These are phyloP conservation scores for Aspergillus pseudoglaucus DNA, from an alignment of 2,329 filamentous ascomycete species.

Conservation along the genomic window DNA sequence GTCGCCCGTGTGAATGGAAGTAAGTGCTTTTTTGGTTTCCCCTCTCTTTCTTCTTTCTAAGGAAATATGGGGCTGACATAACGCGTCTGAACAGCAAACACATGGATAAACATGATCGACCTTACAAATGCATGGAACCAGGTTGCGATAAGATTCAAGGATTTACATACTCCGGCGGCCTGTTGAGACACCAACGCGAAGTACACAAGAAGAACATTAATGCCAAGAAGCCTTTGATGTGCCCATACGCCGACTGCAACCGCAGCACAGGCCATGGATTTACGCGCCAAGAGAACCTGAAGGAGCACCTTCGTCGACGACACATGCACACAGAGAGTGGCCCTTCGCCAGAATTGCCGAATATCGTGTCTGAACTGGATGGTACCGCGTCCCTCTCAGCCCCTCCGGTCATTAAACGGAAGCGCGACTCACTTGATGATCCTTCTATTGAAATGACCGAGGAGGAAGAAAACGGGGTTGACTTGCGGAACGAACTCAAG, in stretches of 20 bases:
- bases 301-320: conserved; percentile 87
- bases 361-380: conserved; percentile 24
- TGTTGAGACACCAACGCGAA: conserved; percentile 84
- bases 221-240: conserved; percentile 79
- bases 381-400: conserved; percentile 23
- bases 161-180: conserved; percentile 89
- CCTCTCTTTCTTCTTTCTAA: conserved; percentile 11
- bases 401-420: conserved; percentile 27
- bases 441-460: conserved; percentile 20
- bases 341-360: conserved; percentile 24
- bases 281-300: conserved; percentile 86
- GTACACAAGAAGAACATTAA: conserved; percentile 88
- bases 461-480: conserved; percentile 36
- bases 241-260: conserved; percentile 81
- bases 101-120: conserved; percentile 95
- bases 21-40: conserved; percentile 46
- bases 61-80: conserved; percentile 13
- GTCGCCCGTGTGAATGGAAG: conserved; percentile 90
- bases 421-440: conserved; percentile 26
- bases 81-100: conserved; percentile 62
- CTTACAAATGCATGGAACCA: conserved; percentile 76
- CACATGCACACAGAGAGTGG: conserved; percentile 53
- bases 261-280: conserved; percentile 83
- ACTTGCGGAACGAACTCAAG: conserved; percentile 59
- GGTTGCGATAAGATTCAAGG: conserved; percentile 87